Conservation (phyloP, 2,329 filamentous ascomycete genomes). For the Emmonsiellopsis sp. region DNA sequence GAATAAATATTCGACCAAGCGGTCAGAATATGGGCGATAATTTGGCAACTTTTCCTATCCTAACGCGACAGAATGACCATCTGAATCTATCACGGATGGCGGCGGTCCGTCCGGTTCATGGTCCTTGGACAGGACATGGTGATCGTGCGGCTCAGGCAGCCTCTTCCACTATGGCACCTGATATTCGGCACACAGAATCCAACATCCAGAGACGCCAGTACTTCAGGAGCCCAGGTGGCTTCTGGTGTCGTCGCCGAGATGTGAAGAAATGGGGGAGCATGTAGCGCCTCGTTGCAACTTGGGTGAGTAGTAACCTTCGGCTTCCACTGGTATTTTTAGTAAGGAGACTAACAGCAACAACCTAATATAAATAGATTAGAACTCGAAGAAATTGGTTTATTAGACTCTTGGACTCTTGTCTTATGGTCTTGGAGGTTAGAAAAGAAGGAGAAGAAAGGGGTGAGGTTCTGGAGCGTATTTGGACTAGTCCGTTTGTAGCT, state of each 20-base stretch:
- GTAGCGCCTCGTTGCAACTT: too few relatives aligned
- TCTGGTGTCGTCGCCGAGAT: too few relatives aligned
- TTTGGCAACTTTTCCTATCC: background rate
- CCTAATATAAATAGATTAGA: too few relatives aligned
- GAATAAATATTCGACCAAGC: background rate
- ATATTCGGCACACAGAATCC: background rate
- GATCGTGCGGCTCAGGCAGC: background rate
- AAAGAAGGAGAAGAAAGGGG: background rate
- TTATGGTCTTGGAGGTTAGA: background rate
- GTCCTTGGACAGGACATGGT: background rate
- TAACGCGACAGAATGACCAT: background rate
- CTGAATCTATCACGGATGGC: background rate
- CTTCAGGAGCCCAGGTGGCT: too few relatives aligned
- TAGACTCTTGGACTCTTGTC: too few relatives aligned
- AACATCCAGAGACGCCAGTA: background rate
- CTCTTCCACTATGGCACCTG: background rate
- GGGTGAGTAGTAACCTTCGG: too few relatives aligned
- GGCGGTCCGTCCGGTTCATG: background rate
- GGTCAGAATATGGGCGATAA: background rate
- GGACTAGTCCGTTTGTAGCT: constrained; percentile 10
- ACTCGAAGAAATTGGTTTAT: too few relatives aligned
- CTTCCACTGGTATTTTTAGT: too few relatives aligned
- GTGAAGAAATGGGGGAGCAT: too few relatives aligned
- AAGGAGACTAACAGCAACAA: too few relatives aligned
- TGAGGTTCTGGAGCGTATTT: background rate